A percentile compares a stretch with the other conserved stretches of the same genome.
These are phyloP conservation scores for Beverwykella pulmonaria DNA, from an alignment of 495 filamentous ascomycete species.

Conservation along the genomic window DNA sequence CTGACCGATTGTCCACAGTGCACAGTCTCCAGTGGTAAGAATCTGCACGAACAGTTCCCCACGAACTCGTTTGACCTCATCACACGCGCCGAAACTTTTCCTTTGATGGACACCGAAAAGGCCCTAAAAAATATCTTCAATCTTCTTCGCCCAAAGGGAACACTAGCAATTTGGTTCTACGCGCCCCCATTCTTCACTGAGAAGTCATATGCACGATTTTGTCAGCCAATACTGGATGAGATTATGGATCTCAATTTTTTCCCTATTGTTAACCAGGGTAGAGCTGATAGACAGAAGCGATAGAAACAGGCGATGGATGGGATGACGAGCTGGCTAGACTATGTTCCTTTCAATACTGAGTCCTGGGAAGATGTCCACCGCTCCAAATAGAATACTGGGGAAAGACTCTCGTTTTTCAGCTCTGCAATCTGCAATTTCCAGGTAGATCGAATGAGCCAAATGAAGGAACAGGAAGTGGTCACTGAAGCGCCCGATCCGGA, in stretches of 20 bases:
- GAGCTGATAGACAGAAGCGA: not conserved
- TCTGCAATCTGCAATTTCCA: constrained; percentile 11
- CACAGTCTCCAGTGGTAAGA: not conserved
- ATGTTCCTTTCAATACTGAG: constrained; percentile 4
- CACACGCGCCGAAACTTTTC: constrained; percentile 15
- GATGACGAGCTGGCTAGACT: constrained; percentile 22
- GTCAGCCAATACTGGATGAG: not conserved
- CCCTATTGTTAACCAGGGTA: not conserved
- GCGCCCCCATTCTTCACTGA: constrained; percentile 20
- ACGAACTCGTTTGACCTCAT: constrained; percentile 5
- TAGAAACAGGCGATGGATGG: constrained; percentile 1
- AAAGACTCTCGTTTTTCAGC: constrained; percentile 8
- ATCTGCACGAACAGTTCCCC: not conserved
- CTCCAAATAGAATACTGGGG: constrained; percentile 21
- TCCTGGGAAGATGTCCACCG: constrained; percentile 16
- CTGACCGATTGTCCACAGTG: not conserved
- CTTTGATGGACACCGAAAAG: constrained; percentile 11
- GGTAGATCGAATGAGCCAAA: not conserved
- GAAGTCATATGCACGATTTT: not conserved
- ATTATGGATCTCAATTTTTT: constrained; percentile 6
- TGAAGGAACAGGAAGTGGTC: not conserved
- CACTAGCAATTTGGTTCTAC: constrained; percentile 27
- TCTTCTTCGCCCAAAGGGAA: constrained; percentile 19
- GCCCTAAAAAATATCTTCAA: constrained; percentile 7
- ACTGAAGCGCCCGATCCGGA: not conserved